phyloP scores from a whole-genome alignment of 202 grass and related monocot species.

The Musa balbisiana region DNA sequence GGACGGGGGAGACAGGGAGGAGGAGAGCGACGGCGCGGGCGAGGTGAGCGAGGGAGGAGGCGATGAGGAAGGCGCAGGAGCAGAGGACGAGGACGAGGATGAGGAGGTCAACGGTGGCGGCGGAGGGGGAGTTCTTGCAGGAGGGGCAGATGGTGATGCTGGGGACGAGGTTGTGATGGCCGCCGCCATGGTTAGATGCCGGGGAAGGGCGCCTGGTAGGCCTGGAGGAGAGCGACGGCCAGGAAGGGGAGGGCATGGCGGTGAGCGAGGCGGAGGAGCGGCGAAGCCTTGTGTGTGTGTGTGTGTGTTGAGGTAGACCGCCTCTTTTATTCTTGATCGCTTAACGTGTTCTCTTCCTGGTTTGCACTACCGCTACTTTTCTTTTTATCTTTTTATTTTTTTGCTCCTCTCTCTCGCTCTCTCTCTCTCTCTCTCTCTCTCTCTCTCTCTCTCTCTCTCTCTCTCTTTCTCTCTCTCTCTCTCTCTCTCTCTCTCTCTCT shows the following conservation, averaged over 20 bases:
- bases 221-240: conserved; percentile 35
- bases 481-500: too few species aligned
- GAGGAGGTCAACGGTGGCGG: conserved; percentile 86
- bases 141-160: conserved; percentile 30
- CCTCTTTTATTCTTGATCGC: too few species aligned
- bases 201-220: conserved; percentile 9
- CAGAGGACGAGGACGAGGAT: conserved; percentile 78
- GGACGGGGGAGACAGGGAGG: conserved; percentile 4
- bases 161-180: conserved; percentile 16
- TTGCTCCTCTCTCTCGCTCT: too few species aligned
- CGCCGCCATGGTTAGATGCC: background rate
- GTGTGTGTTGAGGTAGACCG: background rate
- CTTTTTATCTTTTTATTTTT: too few species aligned
- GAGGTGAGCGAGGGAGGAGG: conserved; percentile 63
- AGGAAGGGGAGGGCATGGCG: background rate
- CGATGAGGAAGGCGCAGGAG: conserved; percentile 66
- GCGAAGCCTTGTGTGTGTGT: background rate
- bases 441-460: too few species aligned
- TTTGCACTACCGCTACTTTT: too few species aligned
- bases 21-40: conserved; percentile 42
- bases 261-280: background rate
- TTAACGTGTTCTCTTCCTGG: too few species aligned
- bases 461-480: too few species aligned
- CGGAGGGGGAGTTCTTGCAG: conserved; percentile 72
- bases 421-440: too few species aligned